Conservation (phyloP, 768 basidiomycete genomes). For the Tylopilus rubrobrunneus region DNA sequence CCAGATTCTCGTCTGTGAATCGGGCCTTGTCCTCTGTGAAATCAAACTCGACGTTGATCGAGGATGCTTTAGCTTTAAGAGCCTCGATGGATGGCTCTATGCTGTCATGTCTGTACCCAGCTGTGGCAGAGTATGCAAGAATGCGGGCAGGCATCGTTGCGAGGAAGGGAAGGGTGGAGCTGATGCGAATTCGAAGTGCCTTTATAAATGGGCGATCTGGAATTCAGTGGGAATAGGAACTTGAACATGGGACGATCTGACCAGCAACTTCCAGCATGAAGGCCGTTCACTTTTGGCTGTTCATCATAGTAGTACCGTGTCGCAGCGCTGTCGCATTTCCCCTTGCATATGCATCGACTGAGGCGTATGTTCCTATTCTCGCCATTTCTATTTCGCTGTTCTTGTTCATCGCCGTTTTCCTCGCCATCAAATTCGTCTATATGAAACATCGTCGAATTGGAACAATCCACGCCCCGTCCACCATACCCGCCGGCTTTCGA, state of each 20-base stretch:
- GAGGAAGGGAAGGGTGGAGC: not conserved
- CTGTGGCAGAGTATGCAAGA: slow-evolving; percentile 60
- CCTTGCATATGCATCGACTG: not conserved
- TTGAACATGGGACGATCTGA: not conserved
- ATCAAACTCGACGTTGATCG: slow-evolving; percentile 53
- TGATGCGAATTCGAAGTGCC: not conserved
- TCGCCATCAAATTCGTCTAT: slow-evolving; percentile 25
- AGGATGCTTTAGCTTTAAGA: slow-evolving; percentile 42
- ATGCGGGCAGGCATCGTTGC: slow-evolving; percentile 34
- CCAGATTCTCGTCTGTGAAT: slow-evolving; percentile 55
- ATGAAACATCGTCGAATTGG: slow-evolving; percentile 28
- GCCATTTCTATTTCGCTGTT: slow-evolving; percentile 14
- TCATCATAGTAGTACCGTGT: slow-evolving; percentile 1
- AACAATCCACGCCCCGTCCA: slow-evolving; percentile 19
- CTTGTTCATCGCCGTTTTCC: slow-evolving; percentile 10
- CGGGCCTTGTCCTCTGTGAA: slow-evolving; percentile 56
- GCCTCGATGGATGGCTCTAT: slow-evolving; percentile 67
- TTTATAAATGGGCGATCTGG: not conserved
- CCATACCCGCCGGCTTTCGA: not conserved
- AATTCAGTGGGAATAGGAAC: slow-evolving; percentile 18
- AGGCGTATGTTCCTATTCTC: slow-evolving; percentile 12
- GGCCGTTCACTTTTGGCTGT: not conserved
- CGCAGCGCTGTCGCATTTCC: slow-evolving; percentile 14
- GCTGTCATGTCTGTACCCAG: slow-evolving; percentile 66
- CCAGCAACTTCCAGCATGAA: slow-evolving; percentile 2